Conservation (phyloP, 139 green algal genomes). For the Choricystis sp. region DNA sequence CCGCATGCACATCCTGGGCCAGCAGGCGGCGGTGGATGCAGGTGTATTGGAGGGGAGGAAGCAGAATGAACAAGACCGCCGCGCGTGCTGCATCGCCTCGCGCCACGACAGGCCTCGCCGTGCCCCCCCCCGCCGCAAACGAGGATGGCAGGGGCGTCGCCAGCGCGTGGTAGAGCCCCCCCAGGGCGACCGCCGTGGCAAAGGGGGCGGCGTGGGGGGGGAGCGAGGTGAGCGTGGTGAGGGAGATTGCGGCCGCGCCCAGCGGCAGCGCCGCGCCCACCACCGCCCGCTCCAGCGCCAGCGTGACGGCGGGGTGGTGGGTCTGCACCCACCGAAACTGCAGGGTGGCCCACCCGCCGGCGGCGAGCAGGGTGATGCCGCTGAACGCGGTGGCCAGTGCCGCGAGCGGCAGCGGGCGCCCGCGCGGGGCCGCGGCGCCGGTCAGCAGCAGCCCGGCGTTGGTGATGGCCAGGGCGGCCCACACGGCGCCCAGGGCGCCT, state of each 20-base stretch:
- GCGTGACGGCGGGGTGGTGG: constrained; percentile 58
- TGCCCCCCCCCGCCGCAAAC: constrained; percentile 30
- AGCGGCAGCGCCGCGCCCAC: constrained; percentile 46
- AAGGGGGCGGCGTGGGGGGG: constrained; percentile 51
- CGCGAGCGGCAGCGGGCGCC: no score
- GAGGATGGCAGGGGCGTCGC: constrained; percentile 54
- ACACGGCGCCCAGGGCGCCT: constrained; percentile 56
- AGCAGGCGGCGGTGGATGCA: constrained; percentile 40
- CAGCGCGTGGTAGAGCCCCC: constrained; percentile 50
- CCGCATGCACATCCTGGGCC: constrained; percentile 35
- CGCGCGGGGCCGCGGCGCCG: constrained; percentile 1
- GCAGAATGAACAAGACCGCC: constrained; percentile 29
- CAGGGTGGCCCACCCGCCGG: constrained; percentile 65
- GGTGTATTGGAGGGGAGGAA: constrained; percentile 44
- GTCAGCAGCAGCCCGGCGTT: constrained; percentile 28
- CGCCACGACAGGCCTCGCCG: constrained; percentile 1
- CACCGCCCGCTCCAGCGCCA: constrained; percentile 73
- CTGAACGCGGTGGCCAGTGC: background rate
- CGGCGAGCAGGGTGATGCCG: background rate
- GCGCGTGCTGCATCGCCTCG: constrained; percentile 34
- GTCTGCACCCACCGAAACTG: constrained; percentile 85
- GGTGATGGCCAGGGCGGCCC: constrained; percentile 48
- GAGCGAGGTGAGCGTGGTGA: constrained; percentile 31
- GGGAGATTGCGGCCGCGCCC: constrained; percentile 27
- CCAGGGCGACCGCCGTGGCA: constrained; percentile 54